Base-by-base conservation (phyloP, 2,329 filamentous ascomycete genomes). In the Pseudocercospora fijiensis region DNA sequence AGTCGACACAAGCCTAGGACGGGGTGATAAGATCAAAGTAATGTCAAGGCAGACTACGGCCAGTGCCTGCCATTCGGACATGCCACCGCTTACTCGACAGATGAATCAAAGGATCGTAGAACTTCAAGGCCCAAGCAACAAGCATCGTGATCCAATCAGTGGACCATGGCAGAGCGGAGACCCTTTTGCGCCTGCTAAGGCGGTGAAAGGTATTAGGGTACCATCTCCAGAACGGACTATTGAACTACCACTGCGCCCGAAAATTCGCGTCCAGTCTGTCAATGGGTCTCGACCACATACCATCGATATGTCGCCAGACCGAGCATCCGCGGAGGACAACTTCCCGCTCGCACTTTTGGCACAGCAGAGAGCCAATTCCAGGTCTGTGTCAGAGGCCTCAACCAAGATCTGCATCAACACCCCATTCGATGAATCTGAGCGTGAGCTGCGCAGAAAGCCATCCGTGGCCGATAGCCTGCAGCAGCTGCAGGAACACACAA, bases 121-220 rank as follows among this genome's bases (percentile, higher is more conserved):
- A 33, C 51, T 65, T 18, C 60, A 64, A 30, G 53, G 37, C 9
- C 61, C 53, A 33, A 26, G 45, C 45, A 3, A 26, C 20, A 13
- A 20, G 6, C 65, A 66, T 51, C 60, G 61, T 22, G 57, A 63
- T 57, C 60, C 63, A 13, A 26, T 13, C 16, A 62, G 57, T 41
- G 65, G 58, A 37, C n/a, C 53, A n/a, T 67, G 62, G 69, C 62
- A 62, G 41, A 65, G 58, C 58, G 69, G 67, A 2, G 69, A 70
- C 37, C 67, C 67, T 27, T 70, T 70, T 57, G 65, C 66, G 6
- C 64, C 67, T 18, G 57, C 51, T 13, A 66, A 64, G 27, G 62
- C 57, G 16, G 51, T 63, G 24, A 57, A 57, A n/a, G 63, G 62
- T 18, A 10, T 58, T 26, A 30, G 62, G 26, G 33, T 57, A 8